Evolutionary conservation across 2,329 filamentous ascomycete species (phyloP).

Genomic region (Hymenotorrendiella dingleyae): DNA sequence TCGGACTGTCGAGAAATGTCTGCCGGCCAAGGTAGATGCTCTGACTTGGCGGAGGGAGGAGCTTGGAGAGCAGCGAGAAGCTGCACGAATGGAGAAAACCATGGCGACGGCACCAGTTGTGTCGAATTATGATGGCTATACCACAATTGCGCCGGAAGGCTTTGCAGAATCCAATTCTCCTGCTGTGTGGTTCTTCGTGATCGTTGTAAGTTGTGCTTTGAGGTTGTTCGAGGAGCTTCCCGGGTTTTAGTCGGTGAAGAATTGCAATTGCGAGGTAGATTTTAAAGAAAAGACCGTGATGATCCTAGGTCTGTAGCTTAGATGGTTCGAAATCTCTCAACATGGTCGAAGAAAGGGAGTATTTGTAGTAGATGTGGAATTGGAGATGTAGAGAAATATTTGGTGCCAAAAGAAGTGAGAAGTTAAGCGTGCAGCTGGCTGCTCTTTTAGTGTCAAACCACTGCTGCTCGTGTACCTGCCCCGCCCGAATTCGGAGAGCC

Average conservation of each 20-base stretch:
- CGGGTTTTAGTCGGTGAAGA: conserved; percentile 9
- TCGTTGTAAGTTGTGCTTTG: conserved; percentile 4
- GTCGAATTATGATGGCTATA: too few species aligned
- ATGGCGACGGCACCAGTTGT: too few species aligned
- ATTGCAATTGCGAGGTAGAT: not conserved
- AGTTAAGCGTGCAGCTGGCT: not conserved
- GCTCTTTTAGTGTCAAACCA: not conserved
- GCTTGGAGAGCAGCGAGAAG: conserved; percentile 26
- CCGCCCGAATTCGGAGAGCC: not conserved
- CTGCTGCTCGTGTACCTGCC: not conserved
- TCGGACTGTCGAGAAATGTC: conserved; percentile 27
- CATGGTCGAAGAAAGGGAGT: conserved; percentile 8
- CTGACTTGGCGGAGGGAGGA: conserved; percentile 29
- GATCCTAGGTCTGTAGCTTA: conserved; percentile 13
- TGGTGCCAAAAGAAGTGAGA: not conserved
- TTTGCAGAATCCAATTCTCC: too few species aligned
- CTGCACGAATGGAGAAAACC: conserved; percentile 29
- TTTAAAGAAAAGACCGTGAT: conserved; percentile 29
- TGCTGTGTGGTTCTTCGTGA: not conserved
- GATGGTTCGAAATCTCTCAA: conserved; percentile 16
- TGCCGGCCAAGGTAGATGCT: conserved; percentile 16
- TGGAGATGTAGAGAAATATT: conserved; percentile 1
- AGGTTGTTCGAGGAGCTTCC: conserved; percentile 4
- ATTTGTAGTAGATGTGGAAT: not conserved
- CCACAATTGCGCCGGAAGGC: too few species aligned